These are phyloP conservation scores for Santalum album DNA, from an alignment of 164 flowering plant genomes.

Conservation along the genomic window DNA sequence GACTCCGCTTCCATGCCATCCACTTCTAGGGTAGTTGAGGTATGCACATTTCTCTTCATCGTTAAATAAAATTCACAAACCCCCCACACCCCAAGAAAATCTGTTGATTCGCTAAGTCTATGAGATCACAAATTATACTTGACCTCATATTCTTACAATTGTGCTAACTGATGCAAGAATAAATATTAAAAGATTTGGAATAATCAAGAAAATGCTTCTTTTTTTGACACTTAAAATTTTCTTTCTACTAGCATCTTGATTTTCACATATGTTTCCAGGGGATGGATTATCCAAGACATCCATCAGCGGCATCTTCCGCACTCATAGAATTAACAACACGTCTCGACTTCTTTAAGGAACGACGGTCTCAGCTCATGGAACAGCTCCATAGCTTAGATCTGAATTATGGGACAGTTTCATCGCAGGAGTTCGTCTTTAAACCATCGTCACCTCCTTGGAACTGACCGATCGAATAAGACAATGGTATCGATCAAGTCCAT, in stretches of 20 bases:
- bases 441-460: conserved; percentile 78
- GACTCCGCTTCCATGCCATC: conserved; percentile 65
- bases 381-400: conserved; percentile 89
- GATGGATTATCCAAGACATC: conserved; percentile 54
- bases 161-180: no score
- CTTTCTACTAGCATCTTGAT: no score
- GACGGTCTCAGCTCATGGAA: conserved; percentile 94
- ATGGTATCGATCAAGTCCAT: not conserved
- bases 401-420: conserved; percentile 51
- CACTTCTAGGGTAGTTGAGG: conserved; percentile 10
- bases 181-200: no score
- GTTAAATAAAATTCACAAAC: not conserved
- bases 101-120: no score
- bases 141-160: no score
- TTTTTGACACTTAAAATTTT: no score
- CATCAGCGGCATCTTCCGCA: conserved; percentile 65
- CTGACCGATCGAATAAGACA: conserved; percentile 7
- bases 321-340: conserved; percentile 87
- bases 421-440: conserved; percentile 61
- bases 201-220: no score
- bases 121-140: no score
- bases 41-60: not conserved
- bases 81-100: no score
- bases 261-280: conserved; percentile 22
- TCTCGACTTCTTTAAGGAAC: conserved; percentile 94